Evolutionary conservation across 495 filamentous ascomycete genomes (phyloP).

Genomic region (Lasiosphaeriaceae sp.): DNA sequence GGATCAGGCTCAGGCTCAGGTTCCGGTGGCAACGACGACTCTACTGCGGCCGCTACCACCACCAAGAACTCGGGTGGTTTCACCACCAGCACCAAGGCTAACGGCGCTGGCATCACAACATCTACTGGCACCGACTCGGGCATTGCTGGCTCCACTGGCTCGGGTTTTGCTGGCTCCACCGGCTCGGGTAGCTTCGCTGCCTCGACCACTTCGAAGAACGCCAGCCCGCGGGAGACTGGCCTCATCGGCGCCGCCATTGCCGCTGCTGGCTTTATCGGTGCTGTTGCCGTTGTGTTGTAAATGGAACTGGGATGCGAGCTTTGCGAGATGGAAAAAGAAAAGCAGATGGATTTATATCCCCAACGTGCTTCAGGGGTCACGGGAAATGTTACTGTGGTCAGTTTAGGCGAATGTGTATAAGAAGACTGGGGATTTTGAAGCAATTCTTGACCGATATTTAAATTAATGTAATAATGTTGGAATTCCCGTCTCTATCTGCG

Average conservation of each 20-base stretch:
- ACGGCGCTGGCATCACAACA: background rate
- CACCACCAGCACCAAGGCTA: background rate
- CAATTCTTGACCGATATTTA: too few species aligned
- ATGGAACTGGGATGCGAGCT: background rate
- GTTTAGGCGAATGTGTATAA: too few species aligned
- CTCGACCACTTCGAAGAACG: constrained; percentile 1
- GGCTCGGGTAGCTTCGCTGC: constrained; percentile 9
- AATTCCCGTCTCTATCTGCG: too few species aligned
- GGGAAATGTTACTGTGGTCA: too few species aligned
- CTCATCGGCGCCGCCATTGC: constrained; percentile 16
- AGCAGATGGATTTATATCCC: too few species aligned
- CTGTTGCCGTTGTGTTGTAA: constrained; percentile 22
- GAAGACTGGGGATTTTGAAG: too few species aligned
- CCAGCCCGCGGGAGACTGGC: constrained; percentile 17
- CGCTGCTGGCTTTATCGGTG: constrained; percentile 23
- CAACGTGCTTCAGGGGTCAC: too few species aligned
- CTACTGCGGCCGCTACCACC: too few species aligned
- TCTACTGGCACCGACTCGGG: background rate
- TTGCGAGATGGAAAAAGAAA: background rate
- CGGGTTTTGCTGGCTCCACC: background rate
- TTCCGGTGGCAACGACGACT: too few species aligned
- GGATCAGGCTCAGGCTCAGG: too few species aligned
- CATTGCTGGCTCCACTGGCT: background rate
- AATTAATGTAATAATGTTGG: too few species aligned
- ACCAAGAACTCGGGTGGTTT: background rate